Base-by-base conservation (phyloP, 257 asterid species). In the Plantago ovata region DNA sequence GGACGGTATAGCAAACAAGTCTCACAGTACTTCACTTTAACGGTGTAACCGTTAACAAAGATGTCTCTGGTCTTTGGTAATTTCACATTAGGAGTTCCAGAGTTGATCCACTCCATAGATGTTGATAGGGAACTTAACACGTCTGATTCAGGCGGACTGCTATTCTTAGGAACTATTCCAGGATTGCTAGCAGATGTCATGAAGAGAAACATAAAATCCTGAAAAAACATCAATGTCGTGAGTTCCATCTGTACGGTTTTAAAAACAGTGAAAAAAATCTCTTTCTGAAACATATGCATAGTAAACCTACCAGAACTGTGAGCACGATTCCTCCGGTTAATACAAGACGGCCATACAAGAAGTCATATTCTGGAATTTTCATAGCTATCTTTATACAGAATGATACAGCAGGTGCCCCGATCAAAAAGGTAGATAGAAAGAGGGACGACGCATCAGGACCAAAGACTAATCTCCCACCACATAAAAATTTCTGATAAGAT, bases 1-100 rank as follows among this genome's bases (percentile, higher is more conserved):
- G 98, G 95, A 48, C 96, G 95, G 70, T 87, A 91, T 13, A 91
- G 63, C 68, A 83, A 64, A 61, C 98, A 91, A 52, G 98, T 91
- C 46, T 91, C 96, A 28, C 96, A 87, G 69, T 62, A 91, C 75
- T 91, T 91, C 70, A 91, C 89, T 69, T 72, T 76, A 47, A 87
- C 77, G 0, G 73, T 69, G 68, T 75, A 76, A 4, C 98, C 96
- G 23, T 87, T 80, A 67, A 91, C 82, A 33, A 46, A 0, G 9
- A 91, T 71, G 24, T 81, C 98, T 76, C 77, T 87, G 42, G 86
- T 87, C 62, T 83, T 83, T 0, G 95, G 96, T 50, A 85, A n/a
- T 71, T 64, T 87, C 54, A 80, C 19, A 24, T 70, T 75, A 40
- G 84, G 72, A 28, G 84, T 68, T 45, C 76, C 75, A 38, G 52